These are phyloP conservation scores for Acacia acuminata DNA, from an alignment of 306 rosid species.

Conservation along the genomic window DNA sequence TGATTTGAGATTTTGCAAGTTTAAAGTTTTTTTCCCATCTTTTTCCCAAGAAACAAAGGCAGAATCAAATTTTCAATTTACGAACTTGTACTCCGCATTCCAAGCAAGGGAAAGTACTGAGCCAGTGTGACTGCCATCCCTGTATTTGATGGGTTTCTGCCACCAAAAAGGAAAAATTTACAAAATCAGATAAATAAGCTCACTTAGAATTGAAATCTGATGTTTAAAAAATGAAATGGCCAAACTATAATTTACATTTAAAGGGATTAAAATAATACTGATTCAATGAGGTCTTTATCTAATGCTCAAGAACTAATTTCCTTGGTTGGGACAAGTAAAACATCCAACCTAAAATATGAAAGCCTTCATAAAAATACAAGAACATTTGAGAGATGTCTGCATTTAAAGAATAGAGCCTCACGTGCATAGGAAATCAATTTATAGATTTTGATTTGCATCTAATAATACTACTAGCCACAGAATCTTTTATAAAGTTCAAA, in stretches of 20 bases:
- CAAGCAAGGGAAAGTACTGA: slow-evolving; percentile 93
- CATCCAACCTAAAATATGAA: not conserved
- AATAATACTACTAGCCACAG: not conserved
- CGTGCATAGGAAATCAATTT: not conserved
- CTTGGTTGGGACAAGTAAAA: not conserved
- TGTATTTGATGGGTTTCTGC: slow-evolving; percentile 68
- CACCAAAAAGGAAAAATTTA: slow-evolving; percentile 24
- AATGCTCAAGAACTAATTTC: not conserved
- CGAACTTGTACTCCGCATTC: slow-evolving; percentile 88
- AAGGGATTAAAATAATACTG: not conserved
- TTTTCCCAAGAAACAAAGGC: slow-evolving; percentile 20
- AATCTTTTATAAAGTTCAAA: not conserved
- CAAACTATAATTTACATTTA: not conserved
- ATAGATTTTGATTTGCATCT: not conserved
- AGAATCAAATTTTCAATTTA: slow-evolving; percentile 19
- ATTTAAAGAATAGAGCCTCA: not conserved
- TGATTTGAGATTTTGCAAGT: too few relatives aligned
- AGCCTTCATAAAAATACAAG: slow-evolving; percentile 23
- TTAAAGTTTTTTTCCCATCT: too few relatives aligned
- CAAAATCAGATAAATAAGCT: slow-evolving; percentile 31
- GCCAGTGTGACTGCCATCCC: slow-evolving; percentile 81
- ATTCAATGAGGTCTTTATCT: not conserved
- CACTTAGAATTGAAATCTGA: not conserved
- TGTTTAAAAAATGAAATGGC: slow-evolving; percentile 8
- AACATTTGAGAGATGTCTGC: slow-evolving; percentile 4